phyloP scores from a whole-genome alignment of 352 stramenopile genomes.

The Blastocystis sp. region DNA sequence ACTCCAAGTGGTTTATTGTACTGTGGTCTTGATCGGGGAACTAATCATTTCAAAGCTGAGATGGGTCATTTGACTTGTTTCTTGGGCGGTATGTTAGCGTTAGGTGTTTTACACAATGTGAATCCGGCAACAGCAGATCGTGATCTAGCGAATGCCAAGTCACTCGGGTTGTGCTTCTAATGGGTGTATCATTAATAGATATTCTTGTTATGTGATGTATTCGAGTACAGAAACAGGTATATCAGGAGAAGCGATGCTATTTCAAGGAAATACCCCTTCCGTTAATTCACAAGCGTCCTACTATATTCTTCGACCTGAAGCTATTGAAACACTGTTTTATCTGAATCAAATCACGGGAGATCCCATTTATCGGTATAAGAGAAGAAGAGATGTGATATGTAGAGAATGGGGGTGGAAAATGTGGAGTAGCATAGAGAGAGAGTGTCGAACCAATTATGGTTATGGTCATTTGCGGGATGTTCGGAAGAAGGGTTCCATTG shows the following conservation, averaged over 20 bases:
- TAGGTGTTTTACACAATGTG: conserved; percentile 59
- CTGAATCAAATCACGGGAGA: conserved; percentile 82
- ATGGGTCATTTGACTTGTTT: conserved; percentile 67
- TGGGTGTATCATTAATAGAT: conserved; percentile 70
- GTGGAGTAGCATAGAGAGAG: conserved; percentile 83
- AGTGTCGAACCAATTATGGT: conserved; percentile 82
- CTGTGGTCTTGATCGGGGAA: background rate
- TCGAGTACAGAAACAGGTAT: conserved; percentile 70
- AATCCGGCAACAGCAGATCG: conserved; percentile 40
- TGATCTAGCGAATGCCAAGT: conserved; percentile 60
- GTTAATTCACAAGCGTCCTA: conserved; percentile 74
- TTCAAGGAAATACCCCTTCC: conserved; percentile 73
- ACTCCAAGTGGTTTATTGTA: conserved; percentile 3
- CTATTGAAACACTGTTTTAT: conserved; percentile 83
- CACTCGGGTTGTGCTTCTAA: background rate
- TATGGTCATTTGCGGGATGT: conserved; percentile 75
- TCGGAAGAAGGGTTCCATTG: background rate
- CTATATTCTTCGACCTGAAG: conserved; percentile 86
- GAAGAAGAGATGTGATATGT: background rate
- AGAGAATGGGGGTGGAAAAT: conserved; percentile 78
- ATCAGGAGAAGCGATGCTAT: conserved; percentile 76
- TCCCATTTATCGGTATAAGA: conserved; percentile 73
- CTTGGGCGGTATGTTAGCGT: conserved; percentile 60
- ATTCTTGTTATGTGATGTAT: conserved; percentile 89
- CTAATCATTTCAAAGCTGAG: conserved; percentile 3